These are phyloP conservation scores for Ogataea degrootiae DNA, from an alignment of 805 yeast genomes.

Conservation along the genomic window DNA sequence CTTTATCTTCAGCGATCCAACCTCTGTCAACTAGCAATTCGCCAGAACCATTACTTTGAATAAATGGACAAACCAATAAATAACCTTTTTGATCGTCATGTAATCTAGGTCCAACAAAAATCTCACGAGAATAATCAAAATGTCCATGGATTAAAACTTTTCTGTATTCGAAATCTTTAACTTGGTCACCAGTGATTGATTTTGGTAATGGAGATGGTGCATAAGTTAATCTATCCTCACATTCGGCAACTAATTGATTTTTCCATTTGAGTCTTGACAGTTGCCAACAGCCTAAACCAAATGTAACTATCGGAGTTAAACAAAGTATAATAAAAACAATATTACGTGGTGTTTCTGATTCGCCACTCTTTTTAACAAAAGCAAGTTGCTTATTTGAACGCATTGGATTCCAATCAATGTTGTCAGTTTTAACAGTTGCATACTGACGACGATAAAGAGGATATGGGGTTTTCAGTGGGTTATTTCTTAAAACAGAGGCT, in stretches of 20 bases:
- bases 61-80: conserved; percentile 74
- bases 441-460: conserved; percentile 10
- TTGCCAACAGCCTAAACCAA: conserved; percentile 93
- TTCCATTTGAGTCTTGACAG: conserved; percentile 84
- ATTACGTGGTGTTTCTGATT: conserved; percentile 19
- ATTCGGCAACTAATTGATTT: conserved; percentile 68
- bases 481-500: too few relatives aligned
- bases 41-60: conserved; percentile 67
- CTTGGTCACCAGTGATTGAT: conserved; percentile 55
- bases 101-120: conserved; percentile 87
- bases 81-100: conserved; percentile 74
- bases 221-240: conserved; percentile 76
- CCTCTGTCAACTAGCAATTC: conserved; percentile 86
- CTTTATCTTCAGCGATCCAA: conserved; percentile 75
- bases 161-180: conserved; percentile 75
- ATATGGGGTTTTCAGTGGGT: too few relatives aligned
- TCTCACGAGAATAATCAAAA: conserved; percentile 80
- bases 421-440: conserved; percentile 54
- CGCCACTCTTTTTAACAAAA: conserved; percentile 24
- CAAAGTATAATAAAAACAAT: conserved; percentile 37
- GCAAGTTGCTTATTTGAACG: conserved; percentile 39
- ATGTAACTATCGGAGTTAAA: conserved; percentile 83
- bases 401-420: conserved; percentile 83
- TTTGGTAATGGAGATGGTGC: conserved; percentile 72
- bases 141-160: conserved; percentile 71